A percentile compares a stretch with the other conserved stretches of the same genome.
Evolutionary conservation across 163 green algal species (phyloP).

Genomic region (Chlamydomonas reinhardtii): DNA sequence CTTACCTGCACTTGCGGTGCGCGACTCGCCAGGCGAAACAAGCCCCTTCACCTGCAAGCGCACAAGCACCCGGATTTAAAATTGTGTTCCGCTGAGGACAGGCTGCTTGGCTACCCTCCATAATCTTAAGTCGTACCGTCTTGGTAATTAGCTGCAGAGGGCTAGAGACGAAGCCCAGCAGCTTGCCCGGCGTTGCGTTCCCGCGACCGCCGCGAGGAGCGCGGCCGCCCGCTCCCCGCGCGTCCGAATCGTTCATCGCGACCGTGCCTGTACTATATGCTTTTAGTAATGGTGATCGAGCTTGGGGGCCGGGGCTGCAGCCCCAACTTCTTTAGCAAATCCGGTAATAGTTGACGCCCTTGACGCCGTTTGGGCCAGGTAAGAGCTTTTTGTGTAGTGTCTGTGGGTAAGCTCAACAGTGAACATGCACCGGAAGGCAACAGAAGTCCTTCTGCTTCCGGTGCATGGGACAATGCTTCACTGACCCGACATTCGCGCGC

Average conservation of each 20-base stretch:
- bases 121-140: neutral
- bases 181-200: slow-evolving; percentile 5
- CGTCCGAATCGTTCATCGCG: slow-evolving; percentile 1
- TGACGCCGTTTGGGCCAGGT: too few species aligned
- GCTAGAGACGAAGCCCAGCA: neutral
- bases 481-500: too few species aligned
- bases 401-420: too few species aligned
- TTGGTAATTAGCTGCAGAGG: slow-evolving; percentile 18
- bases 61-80: neutral
- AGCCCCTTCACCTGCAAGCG: slow-evolving; percentile 27
- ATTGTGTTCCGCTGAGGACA: neutral
- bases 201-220: neutral
- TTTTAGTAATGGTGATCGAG: neutral
- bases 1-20: too few species aligned
- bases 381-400: too few species aligned
- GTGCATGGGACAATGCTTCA: too few species aligned
- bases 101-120: too few species aligned
- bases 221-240: slow-evolving; percentile 1
- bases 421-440: too few species aligned
- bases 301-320: too few species aligned
- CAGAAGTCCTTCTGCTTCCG: too few species aligned
- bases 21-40: neutral
- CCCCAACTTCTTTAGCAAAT: too few species aligned
- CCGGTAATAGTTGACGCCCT: too few species aligned
- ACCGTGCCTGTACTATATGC: neutral